Base-by-base conservation (phyloP, 139 green algal species). In the Trebouxia sp. region DNA sequence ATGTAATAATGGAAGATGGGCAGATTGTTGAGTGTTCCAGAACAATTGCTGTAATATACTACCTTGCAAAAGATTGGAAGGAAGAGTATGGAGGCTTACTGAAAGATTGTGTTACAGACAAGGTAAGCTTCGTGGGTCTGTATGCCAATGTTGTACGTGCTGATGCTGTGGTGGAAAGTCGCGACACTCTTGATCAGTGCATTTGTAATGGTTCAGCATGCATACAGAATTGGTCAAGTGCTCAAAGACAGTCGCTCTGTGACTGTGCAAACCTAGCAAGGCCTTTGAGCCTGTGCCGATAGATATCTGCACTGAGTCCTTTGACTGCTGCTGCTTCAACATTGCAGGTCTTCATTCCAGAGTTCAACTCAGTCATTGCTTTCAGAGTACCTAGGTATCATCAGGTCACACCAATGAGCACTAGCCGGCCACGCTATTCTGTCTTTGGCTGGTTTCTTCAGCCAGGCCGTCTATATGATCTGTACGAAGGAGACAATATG, bases 391-490 rank as follows among this genome's bases (percentile, higher is more conserved):
- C 84, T 17, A 48, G 66, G 3, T 88, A 62, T 32, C 84, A 88
- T 77, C 20, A 62, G 41, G 83, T 85, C 11, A 78, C 55, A 47
- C 56, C 65, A 12, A 24, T 80, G 70, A 30, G 32, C 5, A n/a
- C 48, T 6, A 28, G 22, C 35, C 48, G 37, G 11, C 32, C 42
- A 41, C 51, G 84, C 9, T 88, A 75, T 50, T 81, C 58, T 26
- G 42, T 88, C 3, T 88, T 88, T 72, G 84, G 84, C 28, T 88
- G 84, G 84, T 87, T 75, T 43, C 67, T 88, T 37, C 62, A 82
- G 65, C 84, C 82, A 20, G 84, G 84, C 32, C 50, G 62, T 26
- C 51, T 85, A 5, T 88, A 88, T n/a, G 51, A 87, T 5, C 80
- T 87, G 12, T 72, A 45, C 43, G n/a, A 72, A 72, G 62, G 62